These are phyloP conservation scores for Coniochaeta hoffmannii DNA, from an alignment of 2,329 filamentous ascomycete genomes.

Conservation along the genomic window DNA sequence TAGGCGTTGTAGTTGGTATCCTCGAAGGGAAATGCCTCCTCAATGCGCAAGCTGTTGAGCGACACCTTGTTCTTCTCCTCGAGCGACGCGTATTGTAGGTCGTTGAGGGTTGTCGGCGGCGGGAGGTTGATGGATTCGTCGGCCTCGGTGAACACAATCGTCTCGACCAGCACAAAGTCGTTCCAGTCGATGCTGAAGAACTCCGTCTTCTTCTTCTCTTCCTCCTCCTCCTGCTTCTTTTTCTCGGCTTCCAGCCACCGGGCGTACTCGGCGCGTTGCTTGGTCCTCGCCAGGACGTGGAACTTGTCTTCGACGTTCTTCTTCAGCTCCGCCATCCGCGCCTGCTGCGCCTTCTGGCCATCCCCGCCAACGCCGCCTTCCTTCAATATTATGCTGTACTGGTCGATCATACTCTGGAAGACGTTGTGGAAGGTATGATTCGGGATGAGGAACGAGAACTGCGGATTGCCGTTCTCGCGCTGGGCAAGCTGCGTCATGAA, in stretches of 20 bases:
- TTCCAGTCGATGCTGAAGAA: conserved; percentile 95
- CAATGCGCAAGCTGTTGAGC: conserved; percentile 75
- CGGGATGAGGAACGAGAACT: conserved; percentile 92
- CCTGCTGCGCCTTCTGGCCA: conserved; percentile 61
- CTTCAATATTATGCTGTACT: conserved; percentile 76
- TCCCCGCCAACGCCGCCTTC: conserved; percentile 60
- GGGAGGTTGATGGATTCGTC: conserved; percentile 84
- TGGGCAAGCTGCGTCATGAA: conserved; percentile 89
- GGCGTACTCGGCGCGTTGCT: conserved; percentile 78
- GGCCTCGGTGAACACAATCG: conserved; percentile 81
- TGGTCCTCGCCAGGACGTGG: conserved; percentile 71
- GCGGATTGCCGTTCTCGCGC: conserved; percentile 80
- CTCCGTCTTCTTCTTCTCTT: conserved; percentile 67
- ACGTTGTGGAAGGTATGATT: conserved; percentile 96
- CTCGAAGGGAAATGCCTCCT: conserved; percentile 88
- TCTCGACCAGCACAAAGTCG: conserved; percentile 93
- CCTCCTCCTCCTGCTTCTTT: conserved; percentile 80
- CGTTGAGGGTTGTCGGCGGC: conserved; percentile 79
- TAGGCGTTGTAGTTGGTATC: conserved; percentile 51
- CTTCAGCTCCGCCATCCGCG: conserved; percentile 65
- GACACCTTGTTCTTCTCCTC: conserved; percentile 93
- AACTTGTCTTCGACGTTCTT: conserved; percentile 73
- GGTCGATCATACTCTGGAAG: conserved; percentile 86
- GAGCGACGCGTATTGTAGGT: conserved; percentile 87
- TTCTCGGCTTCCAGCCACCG: conserved; percentile 81